phyloP scores from a whole-genome alignment of 2,329 filamentous ascomycete genomes.

The Botryotinia calthae region DNA sequence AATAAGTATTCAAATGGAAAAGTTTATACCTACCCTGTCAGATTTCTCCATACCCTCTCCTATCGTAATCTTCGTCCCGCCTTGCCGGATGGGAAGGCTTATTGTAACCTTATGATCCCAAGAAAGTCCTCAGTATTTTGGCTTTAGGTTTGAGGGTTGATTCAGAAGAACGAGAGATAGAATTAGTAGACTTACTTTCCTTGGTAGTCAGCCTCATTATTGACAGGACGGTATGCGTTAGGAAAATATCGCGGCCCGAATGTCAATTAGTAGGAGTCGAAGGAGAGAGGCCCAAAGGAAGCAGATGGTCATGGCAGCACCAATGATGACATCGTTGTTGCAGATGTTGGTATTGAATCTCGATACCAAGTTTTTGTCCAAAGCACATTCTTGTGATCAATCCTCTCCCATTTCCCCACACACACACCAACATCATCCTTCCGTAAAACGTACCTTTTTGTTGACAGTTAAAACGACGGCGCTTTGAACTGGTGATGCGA shows the following conservation, averaged over 20 bases:
- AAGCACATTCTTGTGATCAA: slow-evolving; percentile 1
- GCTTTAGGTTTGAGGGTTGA: neutral
- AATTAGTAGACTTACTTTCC: neutral
- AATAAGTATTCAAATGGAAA: neutral
- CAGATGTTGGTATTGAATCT: slow-evolving; percentile 15
- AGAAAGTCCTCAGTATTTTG: neutral
- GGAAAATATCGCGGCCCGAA: neutral
- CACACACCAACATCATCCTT: slow-evolving; percentile 4
- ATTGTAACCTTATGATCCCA: slow-evolving; percentile 10
- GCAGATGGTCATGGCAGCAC: neutral
- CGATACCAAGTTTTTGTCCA: slow-evolving; percentile 9
- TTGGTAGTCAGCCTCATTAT: neutral
- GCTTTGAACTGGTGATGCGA: neutral
- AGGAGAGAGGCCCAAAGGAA: neutral
- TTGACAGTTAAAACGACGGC: neutral
- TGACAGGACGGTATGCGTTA: neutral
- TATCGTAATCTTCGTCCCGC: slow-evolving; percentile 12
- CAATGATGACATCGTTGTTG: slow-evolving; percentile 15
- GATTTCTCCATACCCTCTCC: neutral
- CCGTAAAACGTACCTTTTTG: neutral
- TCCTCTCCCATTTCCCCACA: neutral
- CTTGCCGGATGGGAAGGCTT: neutral
- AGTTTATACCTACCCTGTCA: neutral
- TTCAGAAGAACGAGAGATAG: neutral
- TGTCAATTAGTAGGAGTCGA: neutral